phyloP scores from a whole-genome alignment of 805 yeast genomes.

The Metschnikowia corniflorae region DNA sequence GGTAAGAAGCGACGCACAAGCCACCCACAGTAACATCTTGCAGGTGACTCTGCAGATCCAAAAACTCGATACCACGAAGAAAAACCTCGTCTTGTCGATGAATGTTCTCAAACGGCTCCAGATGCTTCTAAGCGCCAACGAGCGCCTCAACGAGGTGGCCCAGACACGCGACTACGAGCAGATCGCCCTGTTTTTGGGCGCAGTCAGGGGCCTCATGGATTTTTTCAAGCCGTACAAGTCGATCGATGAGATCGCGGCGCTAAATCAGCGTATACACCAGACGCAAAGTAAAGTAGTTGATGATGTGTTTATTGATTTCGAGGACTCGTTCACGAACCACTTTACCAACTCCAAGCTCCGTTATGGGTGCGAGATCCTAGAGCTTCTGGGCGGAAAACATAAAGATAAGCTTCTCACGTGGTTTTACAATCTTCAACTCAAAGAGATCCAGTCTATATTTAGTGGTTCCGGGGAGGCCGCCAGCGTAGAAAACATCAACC shows the following conservation, averaged over 20 bases:
- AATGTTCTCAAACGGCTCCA: slow-evolving; percentile 82
- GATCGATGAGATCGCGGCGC: slow-evolving; percentile 70
- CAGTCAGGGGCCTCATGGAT: slow-evolving; percentile 66
- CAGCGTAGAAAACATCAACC: slow-evolving; percentile 75
- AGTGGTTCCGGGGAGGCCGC: slow-evolving; percentile 89
- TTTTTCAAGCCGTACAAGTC: slow-evolving; percentile 80
- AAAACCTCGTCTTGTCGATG: slow-evolving; percentile 79
- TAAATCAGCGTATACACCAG: slow-evolving; percentile 56
- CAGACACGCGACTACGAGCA: slow-evolving; percentile 49
- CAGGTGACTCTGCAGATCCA: slow-evolving; percentile 76
- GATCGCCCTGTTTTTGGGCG: slow-evolving; percentile 59
- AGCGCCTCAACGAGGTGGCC: slow-evolving; percentile 49
- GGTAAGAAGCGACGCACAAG: slow-evolving; percentile 46
- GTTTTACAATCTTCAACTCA: slow-evolving; percentile 66
- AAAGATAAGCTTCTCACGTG: slow-evolving; percentile 61
- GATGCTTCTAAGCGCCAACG: slow-evolving; percentile 76
- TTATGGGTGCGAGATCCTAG: slow-evolving; percentile 73
- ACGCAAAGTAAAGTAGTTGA: slow-evolving; percentile 61
- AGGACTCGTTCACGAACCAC: slow-evolving; percentile 36
- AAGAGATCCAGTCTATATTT: slow-evolving; percentile 75
- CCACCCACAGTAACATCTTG: slow-evolving; percentile 61
- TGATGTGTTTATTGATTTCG: slow-evolving; percentile 73
- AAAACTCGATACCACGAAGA: slow-evolving; percentile 74
- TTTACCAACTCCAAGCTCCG: slow-evolving; percentile 32
- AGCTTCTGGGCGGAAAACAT: slow-evolving; percentile 55